These are phyloP conservation scores for Agaricus sinodeliciosus DNA, from an alignment of 768 basidiomycete genomes.

Conservation along the genomic window DNA sequence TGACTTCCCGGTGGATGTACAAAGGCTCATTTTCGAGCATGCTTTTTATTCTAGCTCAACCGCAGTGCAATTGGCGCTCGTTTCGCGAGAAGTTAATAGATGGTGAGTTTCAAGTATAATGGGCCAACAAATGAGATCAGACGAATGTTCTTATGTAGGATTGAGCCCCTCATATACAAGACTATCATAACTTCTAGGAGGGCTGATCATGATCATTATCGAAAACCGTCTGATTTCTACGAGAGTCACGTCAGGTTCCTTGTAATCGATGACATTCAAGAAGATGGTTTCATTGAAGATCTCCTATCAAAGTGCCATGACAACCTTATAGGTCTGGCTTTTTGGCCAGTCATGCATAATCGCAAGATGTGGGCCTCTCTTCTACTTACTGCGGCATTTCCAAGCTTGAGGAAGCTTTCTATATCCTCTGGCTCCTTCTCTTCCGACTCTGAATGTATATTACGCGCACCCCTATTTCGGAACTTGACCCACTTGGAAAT, in stretches of 20 bases:
- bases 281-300: neutral
- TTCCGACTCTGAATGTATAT: neutral
- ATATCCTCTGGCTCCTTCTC: neutral
- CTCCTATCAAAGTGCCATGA: neutral
- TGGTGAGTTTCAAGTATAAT: neutral
- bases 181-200: neutral
- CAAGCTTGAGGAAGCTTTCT: neutral
- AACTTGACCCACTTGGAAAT: slow-evolving; percentile 4
- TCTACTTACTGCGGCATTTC: neutral
- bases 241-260: neutral
- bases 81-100: neutral
- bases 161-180: slow-evolving; percentile 2
- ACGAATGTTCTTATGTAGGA: neutral
- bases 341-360: neutral
- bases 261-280: neutral
- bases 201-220: neutral
- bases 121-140: neutral
- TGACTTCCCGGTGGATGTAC: neutral
- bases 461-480: neutral
- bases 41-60: neutral
- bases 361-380: neutral
- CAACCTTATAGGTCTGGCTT: neutral
- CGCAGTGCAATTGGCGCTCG: neutral
- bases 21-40: neutral
- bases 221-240: neutral